Percentiles rank a stretch among this genome's conserved stretches.
Evolutionary conservation across 768 basidiomycete genomes (phyloP).

Genomic region (Auriscalpium vulgare): DNA sequence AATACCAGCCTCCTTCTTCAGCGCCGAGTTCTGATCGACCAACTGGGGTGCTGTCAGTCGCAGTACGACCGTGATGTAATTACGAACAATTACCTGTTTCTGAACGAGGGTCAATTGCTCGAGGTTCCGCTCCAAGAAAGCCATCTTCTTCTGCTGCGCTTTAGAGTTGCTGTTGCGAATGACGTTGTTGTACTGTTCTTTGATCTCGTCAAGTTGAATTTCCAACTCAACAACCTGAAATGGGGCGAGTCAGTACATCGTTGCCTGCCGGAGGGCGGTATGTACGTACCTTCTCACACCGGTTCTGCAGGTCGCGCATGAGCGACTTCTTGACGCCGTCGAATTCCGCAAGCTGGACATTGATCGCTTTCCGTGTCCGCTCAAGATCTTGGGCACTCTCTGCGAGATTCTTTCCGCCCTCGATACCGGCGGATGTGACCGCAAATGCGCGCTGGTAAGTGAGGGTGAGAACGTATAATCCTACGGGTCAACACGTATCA

Average conservation of each 20-base stretch:
- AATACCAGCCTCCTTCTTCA: constrained; percentile 97
- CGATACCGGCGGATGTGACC: constrained; percentile 93
- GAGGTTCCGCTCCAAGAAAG: constrained; percentile 93
- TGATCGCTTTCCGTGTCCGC: constrained; percentile 92
- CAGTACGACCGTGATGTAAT: neutral
- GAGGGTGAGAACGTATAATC: constrained; percentile 6
- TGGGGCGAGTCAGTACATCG: neutral
- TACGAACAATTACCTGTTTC: constrained; percentile 66
- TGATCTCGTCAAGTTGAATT: constrained; percentile 96
- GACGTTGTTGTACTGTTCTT: constrained; percentile 98
- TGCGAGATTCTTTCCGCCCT: constrained; percentile 93
- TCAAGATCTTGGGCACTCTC: constrained; percentile 97
- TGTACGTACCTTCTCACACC: constrained; percentile 86
- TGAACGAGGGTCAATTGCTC: constrained; percentile 93
- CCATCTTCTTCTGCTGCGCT: constrained; percentile 99
- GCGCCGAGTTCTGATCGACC: constrained; percentile 92
- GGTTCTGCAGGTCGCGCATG: constrained; percentile 98
- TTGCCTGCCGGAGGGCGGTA: neutral
- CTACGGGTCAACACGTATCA: constrained; percentile 5
- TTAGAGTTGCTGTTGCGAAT: constrained; percentile 98
- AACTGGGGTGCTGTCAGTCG: constrained; percentile 44
- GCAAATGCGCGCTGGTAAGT: constrained; percentile 84
- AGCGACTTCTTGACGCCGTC: constrained; percentile 98
- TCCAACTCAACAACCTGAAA: constrained; percentile 93
- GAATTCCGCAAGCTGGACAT: constrained; percentile 96